Evolutionary conservation across 1,284 basidiomycete genomes (phyloP).

Genomic region (Sanghuangporus weigelae): DNA sequence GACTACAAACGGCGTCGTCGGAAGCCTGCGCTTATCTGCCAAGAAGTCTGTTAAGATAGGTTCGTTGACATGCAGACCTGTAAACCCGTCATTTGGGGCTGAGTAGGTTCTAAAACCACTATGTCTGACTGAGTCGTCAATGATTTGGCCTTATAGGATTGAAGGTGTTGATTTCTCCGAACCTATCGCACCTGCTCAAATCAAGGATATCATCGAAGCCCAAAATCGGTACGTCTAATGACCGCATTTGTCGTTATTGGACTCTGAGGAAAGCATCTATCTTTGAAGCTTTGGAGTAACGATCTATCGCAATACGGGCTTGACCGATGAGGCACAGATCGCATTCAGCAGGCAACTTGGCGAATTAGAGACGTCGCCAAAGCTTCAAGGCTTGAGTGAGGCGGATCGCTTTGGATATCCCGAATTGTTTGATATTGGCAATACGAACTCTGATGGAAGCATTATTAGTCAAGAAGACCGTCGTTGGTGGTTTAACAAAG

Average conservation of each 20-base stretch:
- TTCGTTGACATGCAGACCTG: constrained; percentile 20
- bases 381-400: constrained; percentile 19
- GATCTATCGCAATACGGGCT: constrained; percentile 24
- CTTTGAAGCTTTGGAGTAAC: constrained; percentile 23
- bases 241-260: background rate
- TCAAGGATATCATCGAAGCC: constrained; percentile 17
- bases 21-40: background rate
- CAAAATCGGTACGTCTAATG: constrained; percentile 12
- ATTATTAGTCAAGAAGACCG: constrained; percentile 17
- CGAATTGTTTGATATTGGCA: constrained; percentile 23
- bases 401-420: constrained; percentile 13
- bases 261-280: background rate
- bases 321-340: constrained; percentile 23
- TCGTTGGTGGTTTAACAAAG: constrained; percentile 23
- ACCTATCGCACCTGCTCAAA: constrained; percentile 14
- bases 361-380: constrained; percentile 21
- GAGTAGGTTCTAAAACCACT: constrained; percentile 15
- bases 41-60: constrained; percentile 16
- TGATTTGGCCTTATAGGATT: constrained; percentile 3
- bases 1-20: background rate
- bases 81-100: constrained; percentile 22
- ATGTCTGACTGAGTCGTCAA: background rate
- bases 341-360: constrained; percentile 24
- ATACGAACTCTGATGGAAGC: constrained; percentile 20
- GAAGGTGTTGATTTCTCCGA: constrained; percentile 22